These are phyloP conservation scores for Tulasnella sp. DNA, from an alignment of 768 basidiomycete species.

Conservation along the genomic window DNA sequence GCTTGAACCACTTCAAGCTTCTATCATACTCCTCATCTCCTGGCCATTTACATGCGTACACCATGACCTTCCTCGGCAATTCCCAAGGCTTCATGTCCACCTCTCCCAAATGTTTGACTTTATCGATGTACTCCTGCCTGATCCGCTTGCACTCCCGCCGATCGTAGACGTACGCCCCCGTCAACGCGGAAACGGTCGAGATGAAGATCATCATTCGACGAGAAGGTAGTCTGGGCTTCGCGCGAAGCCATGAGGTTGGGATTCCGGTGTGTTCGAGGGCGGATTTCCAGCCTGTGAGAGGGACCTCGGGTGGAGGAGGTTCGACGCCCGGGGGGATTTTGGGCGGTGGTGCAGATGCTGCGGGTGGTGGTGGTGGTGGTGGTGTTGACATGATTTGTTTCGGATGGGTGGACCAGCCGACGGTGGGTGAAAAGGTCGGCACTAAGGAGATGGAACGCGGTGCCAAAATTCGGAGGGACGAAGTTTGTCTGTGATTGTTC, in stretches of 20 bases:
- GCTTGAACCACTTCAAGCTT: conserved; percentile 85
- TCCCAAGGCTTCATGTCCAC: conserved; percentile 66
- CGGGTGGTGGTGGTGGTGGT: background rate
- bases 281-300: conserved; percentile 25
- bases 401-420: background rate
- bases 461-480: conserved; percentile 9
- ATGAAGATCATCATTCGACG: conserved; percentile 96
- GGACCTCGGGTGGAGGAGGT: background rate
- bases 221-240: conserved; percentile 79
- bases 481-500: background rate
- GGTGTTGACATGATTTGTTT: background rate
- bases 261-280: conserved; percentile 53
- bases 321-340: background rate
- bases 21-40: conserved; percentile 92
- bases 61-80: conserved; percentile 75
- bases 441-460: background rate
- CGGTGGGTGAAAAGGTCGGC: background rate
- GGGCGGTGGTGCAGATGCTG: background rate
- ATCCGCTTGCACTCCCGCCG: conserved; percentile 77
- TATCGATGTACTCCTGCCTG: conserved; percentile 74
- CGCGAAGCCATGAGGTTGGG: conserved; percentile 75
- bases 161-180: conserved; percentile 85
- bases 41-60: conserved; percentile 90
- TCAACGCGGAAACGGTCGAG: conserved; percentile 66
- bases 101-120: conserved; percentile 77